phyloP scores from a whole-genome alignment of 495 filamentous ascomycete species.

The Pseudoneurospora amorphoporcata region DNA sequence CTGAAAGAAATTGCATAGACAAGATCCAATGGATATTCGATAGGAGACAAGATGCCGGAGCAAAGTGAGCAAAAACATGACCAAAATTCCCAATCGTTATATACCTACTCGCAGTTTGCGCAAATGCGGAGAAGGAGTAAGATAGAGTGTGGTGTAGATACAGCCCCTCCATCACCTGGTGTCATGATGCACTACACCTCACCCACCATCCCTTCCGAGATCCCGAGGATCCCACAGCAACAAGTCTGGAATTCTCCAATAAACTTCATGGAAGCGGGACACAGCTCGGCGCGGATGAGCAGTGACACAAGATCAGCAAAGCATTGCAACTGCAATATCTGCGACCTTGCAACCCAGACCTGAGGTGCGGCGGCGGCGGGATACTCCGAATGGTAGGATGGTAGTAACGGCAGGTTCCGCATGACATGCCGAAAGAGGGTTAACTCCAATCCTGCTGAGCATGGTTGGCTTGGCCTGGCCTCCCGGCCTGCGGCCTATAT shows the following conservation, averaged over 20 bases:
- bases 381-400: neutral
- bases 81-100: neutral
- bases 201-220: neutral
- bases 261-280: conserved; percentile 3
- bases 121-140: conserved; percentile 22
- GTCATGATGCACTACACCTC: conserved; percentile 2
- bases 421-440: conserved; percentile 8
- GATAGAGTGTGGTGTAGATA: neutral
- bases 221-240: conserved; percentile 1
- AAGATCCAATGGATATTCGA: neutral
- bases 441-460: conserved; percentile 1
- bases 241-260: conserved; percentile 20
- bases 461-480: conserved; percentile 4
- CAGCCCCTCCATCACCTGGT: neutral
- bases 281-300: conserved; percentile 8
- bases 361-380: neutral
- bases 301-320: neutral
- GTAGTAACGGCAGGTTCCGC: conserved; percentile 1
- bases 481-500: neutral
- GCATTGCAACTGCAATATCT: conserved; percentile 11
- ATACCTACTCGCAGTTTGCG: conserved; percentile 18
- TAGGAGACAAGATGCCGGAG: neutral
- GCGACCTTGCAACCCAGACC: neutral
- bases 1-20: neutral
- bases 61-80: neutral